Conservation (phyloP, 352 stramenopile species). For the Globisporangium perplexum region DNA sequence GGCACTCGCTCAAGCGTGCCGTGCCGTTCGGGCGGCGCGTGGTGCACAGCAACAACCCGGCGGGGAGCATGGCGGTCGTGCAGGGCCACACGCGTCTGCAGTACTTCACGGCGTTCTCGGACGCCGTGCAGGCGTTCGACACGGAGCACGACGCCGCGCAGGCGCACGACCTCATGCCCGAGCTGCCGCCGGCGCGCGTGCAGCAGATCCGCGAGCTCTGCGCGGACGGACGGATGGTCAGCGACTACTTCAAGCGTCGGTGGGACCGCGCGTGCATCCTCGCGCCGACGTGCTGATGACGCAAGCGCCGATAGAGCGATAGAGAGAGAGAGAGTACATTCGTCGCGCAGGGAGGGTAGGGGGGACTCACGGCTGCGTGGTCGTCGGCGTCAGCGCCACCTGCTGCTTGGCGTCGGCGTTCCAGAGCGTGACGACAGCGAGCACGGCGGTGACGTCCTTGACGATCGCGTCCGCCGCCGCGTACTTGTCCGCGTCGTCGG, state of each 20-base stretch:
- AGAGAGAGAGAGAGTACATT: not conserved
- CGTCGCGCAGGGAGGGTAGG: too few species aligned
- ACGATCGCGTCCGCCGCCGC: conserved; percentile 56
- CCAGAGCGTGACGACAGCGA: conserved; percentile 39
- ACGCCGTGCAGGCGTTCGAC: conserved; percentile 47
- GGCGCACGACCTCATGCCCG: conserved; percentile 34
- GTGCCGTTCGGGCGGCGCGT: conserved; percentile 21
- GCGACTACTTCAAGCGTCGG: conserved; percentile 13
- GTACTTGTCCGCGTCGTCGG: conserved; percentile 15
- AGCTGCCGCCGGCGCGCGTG: conserved; percentile 1
- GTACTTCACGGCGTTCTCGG: conserved; percentile 41
- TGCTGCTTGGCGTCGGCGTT: conserved; percentile 18
- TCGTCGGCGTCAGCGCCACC: not conserved
- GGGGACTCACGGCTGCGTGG: not conserved
- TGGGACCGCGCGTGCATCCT: conserved; percentile 16
- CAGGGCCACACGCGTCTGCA: conserved; percentile 48
- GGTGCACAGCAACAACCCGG: conserved; percentile 52
- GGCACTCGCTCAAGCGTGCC: conserved; percentile 51
- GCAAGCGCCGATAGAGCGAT: not conserved
- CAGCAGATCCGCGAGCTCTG: conserved; percentile 12
- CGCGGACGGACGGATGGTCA: conserved; percentile 12
- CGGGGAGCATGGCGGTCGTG: conserved; percentile 43
- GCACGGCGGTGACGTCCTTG: conserved; percentile 35
- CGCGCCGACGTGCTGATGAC: conserved; percentile 7
- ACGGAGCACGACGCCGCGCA: conserved; percentile 33